phyloP scores from a whole-genome alignment of 345 rosid genomes.

The Theobroma cacao region DNA sequence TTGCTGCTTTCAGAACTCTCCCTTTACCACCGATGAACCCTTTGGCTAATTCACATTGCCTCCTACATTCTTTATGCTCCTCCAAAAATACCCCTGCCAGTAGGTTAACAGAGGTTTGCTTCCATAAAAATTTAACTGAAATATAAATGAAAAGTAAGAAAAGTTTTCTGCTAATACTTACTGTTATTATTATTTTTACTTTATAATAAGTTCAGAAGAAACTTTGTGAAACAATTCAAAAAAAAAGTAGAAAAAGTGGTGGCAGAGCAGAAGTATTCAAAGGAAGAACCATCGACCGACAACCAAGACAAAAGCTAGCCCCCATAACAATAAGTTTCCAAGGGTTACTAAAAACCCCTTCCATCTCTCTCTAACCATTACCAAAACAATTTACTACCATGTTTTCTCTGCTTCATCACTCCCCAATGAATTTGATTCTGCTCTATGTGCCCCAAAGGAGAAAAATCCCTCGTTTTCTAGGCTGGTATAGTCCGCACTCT shows the following conservation, averaged over 20 bases:
- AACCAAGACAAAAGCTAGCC: not conserved
- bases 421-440: not conserved
- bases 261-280: conserved; percentile 28
- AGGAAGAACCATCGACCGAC: conserved; percentile 9
- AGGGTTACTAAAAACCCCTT: not conserved
- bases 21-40: not conserved
- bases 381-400: too few species aligned
- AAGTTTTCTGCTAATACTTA: conserved; percentile 2
- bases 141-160: not conserved
- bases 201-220: conserved; percentile 12
- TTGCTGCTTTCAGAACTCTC: not conserved
- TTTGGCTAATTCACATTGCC: conserved; percentile 1
- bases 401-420: not conserved
- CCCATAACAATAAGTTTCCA: not conserved
- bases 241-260: conserved; percentile 5
- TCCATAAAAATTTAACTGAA: not conserved
- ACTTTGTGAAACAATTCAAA: conserved; percentile 1
- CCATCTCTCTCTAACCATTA: not conserved
- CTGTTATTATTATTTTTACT: not conserved
- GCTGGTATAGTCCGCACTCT: not conserved
- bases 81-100: not conserved
- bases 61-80: not conserved
- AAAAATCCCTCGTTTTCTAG: not conserved
- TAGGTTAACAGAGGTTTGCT: not conserved
- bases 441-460: not conserved